Evolutionary conservation across 2,329 filamentous ascomycete genomes (phyloP).

Genomic region (Fusarium xylarioides): DNA sequence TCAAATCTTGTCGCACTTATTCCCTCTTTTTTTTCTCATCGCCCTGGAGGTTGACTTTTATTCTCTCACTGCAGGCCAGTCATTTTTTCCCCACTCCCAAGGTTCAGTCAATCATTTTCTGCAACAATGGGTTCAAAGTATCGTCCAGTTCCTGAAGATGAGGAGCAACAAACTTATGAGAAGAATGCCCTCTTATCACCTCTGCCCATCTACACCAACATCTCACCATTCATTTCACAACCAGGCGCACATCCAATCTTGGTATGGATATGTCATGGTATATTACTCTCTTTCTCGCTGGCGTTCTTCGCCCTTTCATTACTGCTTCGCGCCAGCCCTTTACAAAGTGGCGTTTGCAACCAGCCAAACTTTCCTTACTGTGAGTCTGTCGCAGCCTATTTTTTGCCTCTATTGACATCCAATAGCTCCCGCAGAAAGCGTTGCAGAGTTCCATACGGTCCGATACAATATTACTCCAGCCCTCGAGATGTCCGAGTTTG

Average conservation of each 20-base stretch:
- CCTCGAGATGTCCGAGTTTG: conserved; percentile 58
- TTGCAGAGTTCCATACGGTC: conserved; percentile 59
- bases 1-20: neutral
- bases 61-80: neutral
- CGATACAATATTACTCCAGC: conserved; percentile 59
- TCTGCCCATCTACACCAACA: neutral
- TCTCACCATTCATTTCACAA: neutral
- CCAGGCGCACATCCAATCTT: neutral
- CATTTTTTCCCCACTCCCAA: neutral
- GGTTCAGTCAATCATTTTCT: neutral
- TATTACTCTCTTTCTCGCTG: conserved; percentile 22
- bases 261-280: conserved; percentile 25
- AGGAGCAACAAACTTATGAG: conserved; percentile 23
- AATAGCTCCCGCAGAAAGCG: conserved; percentile 56
- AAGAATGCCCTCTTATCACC: conserved; percentile 18
- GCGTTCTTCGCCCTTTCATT: conserved; percentile 22
- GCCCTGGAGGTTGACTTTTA: neutral
- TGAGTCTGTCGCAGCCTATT: neutral
- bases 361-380: conserved; percentile 25
- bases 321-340: neutral
- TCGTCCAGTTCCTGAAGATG: conserved; percentile 2
- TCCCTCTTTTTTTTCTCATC: neutral
- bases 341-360: neutral
- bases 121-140: conserved; percentile 10
- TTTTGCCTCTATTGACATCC: neutral